Base-by-base conservation (phyloP, 345 rosid species). In the Litchi chinensis region DNA sequence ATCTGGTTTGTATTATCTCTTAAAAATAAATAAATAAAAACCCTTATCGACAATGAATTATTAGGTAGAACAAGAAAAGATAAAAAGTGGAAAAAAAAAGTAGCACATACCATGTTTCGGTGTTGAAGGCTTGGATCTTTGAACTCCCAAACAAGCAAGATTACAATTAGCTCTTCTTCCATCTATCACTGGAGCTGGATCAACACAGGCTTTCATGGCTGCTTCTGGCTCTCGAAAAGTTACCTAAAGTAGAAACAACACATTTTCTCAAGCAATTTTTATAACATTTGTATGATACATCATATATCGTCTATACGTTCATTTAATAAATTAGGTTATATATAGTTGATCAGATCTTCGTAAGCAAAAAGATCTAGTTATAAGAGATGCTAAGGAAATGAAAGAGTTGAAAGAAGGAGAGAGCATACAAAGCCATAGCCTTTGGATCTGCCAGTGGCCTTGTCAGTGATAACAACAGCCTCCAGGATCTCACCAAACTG, bases 401-500 rank as follows among this genome's bases (percentile, higher is more conserved):
- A 12, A 48, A 40, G 40, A 68, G 32, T 46, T 8, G 37, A 0
- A 8, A 62, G 3, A 74, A 66, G 26, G 50, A 11, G 62, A n/a
- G 72, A 3, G 54, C 93, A 77, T 93, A 95, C 99, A 82, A 95
- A 95, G 87, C 99, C 99, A 52, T 95, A 95, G 86, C 99, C 99
- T 82, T 95, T 95, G 89, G 99, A 95, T 92, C 99, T 93, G 80
- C 98, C 99, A 10, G 96, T 91, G 77, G 98, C 93, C 85, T 95
- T 95, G 77, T 93, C 99, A 75, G 97, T 89, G 86, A 95, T 95
- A 78, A 95, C 99, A 22, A 93, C 99, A 81, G 99, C 99, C 86
- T 95, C 99, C 84, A 95, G 81, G 90, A 95, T 95, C 84, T 93
- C 98, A 16, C 99, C 99, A 78, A 95, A 95, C 89, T 93, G 99